These are phyloP conservation scores for Neocatenulostroma microsporum DNA, from an alignment of 2,329 filamentous ascomycete species.

Conservation along the genomic window DNA sequence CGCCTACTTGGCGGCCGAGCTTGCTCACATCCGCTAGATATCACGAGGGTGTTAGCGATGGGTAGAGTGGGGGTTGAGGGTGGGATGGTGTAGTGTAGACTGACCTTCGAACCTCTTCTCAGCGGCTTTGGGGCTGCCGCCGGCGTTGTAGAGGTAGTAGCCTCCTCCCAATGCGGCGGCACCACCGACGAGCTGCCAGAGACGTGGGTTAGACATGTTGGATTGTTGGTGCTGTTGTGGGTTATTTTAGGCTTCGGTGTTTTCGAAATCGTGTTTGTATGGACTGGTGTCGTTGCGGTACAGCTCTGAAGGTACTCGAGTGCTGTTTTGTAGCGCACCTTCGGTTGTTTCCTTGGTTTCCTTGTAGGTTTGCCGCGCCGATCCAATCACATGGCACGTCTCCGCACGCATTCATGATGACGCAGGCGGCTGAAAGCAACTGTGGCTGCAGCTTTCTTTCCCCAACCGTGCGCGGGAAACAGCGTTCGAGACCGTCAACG, in stretches of 20 bases:
- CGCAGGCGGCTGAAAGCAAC: neutral
- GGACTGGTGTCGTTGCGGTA: too few relatives aligned
- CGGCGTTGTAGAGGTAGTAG: conserved; percentile 87
- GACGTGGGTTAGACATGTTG: conserved; percentile 10
- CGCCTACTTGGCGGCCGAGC: conserved; percentile 57
- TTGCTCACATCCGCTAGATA: conserved; percentile 65
- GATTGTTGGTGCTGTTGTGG: neutral
- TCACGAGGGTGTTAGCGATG: conserved; percentile 3
- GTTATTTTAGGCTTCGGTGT: neutral
- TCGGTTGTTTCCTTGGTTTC: too few relatives aligned
- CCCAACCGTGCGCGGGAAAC: conserved; percentile 5
- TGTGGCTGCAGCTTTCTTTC: conserved; percentile 3
- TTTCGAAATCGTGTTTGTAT: too few relatives aligned
- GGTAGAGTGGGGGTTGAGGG: neutral
- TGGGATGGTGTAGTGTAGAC: conserved; percentile 25
- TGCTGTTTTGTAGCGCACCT: too few relatives aligned
- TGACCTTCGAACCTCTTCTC: conserved; percentile 79
- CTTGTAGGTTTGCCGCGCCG: too few relatives aligned
- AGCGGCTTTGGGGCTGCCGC: conserved; percentile 72
- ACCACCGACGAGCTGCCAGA: conserved; percentile 25
- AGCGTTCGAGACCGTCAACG: neutral
- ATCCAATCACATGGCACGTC: neutral
- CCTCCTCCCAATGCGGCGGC: conserved; percentile 59
- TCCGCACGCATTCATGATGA: neutral
- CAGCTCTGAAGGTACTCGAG: too few relatives aligned